Conservation (phyloP, 306 rosid genomes). For the Lathyrus sativus region DNA sequence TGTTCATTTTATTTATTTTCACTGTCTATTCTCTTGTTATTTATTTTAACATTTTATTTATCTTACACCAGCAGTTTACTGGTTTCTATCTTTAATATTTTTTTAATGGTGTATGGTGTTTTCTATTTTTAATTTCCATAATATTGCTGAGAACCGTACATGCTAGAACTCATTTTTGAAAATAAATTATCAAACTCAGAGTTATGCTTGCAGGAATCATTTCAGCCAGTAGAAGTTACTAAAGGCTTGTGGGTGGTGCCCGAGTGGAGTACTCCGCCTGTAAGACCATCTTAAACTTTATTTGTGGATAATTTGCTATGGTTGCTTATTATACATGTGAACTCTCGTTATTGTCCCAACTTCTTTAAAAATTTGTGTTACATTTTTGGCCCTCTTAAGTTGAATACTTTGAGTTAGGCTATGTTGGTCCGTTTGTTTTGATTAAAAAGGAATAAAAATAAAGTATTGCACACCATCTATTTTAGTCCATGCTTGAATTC, state of each 20-base stretch:
- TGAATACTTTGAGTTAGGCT: neutral
- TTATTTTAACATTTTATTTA: neutral
- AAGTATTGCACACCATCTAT: neutral
- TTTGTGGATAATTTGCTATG: slow-evolving; percentile 7
- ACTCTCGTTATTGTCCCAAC: slow-evolving; percentile 3
- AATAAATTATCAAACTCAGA: slow-evolving; percentile 19
- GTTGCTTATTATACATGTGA: slow-evolving; percentile 19
- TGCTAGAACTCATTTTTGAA: slow-evolving; percentile 17
- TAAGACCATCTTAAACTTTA: slow-evolving; percentile 46
- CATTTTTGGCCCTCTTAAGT: neutral
- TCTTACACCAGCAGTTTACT: neutral
- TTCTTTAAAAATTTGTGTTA: slow-evolving; percentile 5
- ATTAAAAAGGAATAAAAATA: neutral
- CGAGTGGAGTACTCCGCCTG: slow-evolving; percentile 76
- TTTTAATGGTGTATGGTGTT: neutral
- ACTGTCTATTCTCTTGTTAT: slow-evolving; percentile 9
- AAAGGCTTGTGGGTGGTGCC: slow-evolving; percentile 90
- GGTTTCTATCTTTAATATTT: neutral
- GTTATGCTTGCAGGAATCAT: slow-evolving; percentile 63
- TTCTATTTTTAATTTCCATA: slow-evolving; percentile 24
- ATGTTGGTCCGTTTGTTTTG: slow-evolving; percentile 11
- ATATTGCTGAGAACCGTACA: slow-evolving; percentile 25
- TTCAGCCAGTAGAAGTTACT: slow-evolving; percentile 64
- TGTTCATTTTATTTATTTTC: neutral
- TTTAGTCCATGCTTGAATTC: neutral